A percentile compares a stretch with the other conserved stretches of the same genome.
Evolutionary conservation across 106 monocot genomes (phyloP).

Genomic region (Triglochin maritima): DNA sequence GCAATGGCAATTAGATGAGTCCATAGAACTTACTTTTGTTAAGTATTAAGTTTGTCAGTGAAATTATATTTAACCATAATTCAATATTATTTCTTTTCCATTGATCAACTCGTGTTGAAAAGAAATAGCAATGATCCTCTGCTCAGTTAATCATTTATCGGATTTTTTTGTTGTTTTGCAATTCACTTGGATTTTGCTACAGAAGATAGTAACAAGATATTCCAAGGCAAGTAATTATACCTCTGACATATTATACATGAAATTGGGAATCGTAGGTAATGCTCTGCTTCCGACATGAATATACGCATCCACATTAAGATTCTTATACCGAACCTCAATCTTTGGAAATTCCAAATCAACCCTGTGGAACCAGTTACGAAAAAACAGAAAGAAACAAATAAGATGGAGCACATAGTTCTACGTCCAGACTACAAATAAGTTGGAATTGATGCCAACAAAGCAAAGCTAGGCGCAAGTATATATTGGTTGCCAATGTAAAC

Average conservation of each 20-base stretch:
- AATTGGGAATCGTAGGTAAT: slow-evolving; percentile 91
- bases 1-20: neutral
- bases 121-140: too few relatives aligned
- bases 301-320: slow-evolving; percentile 77
- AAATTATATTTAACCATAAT: too few relatives aligned
- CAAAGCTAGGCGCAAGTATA: neutral
- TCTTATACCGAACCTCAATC: slow-evolving; percentile 84
- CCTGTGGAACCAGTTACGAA: slow-evolving; percentile 24
- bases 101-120: too few relatives aligned
- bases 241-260: slow-evolving; percentile 87
- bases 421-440: neutral
- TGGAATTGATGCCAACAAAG: neutral
- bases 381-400: neutral
- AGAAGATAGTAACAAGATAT: too few relatives aligned
- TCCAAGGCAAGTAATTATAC: slow-evolving; percentile 19
- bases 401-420: neutral
- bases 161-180: too few relatives aligned
- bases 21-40: neutral
- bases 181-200: too few relatives aligned
- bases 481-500: neutral
- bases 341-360: slow-evolving; percentile 82
- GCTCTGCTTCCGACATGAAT: slow-evolving; percentile 95
- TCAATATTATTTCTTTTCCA: too few relatives aligned
- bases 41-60: too few relatives aligned
- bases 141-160: too few relatives aligned